These are phyloP conservation scores for Komagataella kurtzmanii DNA, from an alignment of 805 yeast species.

Conservation along the genomic window DNA sequence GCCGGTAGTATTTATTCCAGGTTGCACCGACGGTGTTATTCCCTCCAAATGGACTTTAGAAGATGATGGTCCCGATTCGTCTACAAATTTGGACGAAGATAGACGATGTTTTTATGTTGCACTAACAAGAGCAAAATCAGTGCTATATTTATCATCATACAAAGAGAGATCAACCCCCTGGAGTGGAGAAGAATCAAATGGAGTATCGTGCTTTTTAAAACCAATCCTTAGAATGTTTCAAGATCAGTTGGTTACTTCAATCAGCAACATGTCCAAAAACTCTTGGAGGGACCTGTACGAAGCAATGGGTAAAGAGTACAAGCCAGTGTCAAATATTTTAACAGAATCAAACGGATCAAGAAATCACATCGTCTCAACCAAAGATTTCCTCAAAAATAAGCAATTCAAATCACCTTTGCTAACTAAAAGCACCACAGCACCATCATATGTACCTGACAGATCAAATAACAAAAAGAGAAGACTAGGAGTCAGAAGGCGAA, in stretches of 20 bases:
- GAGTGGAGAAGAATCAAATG: background rate
- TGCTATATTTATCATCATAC: slow-evolving; percentile 2
- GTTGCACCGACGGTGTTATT: slow-evolving; percentile 48
- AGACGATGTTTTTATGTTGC: slow-evolving; percentile 83
- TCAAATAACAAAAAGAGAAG: background rate
- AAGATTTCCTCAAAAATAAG: background rate
- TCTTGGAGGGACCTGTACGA: background rate
- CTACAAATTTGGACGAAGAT: slow-evolving; percentile 50
- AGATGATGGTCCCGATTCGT: slow-evolving; percentile 10
- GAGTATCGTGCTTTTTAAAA: background rate
- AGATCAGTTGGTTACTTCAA: background rate
- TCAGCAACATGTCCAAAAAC: background rate
- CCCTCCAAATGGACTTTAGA: slow-evolving; percentile 40
- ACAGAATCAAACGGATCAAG: background rate
- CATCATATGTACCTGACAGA: background rate
- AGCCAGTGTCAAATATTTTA: background rate
- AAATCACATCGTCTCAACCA: background rate
- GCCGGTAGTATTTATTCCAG: slow-evolving; percentile 83
- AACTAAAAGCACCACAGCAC: background rate
- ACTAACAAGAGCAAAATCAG: slow-evolving; percentile 59
- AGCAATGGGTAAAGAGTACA: background rate
- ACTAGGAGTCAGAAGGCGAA: background rate
- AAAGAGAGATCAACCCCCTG: background rate
- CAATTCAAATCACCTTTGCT: background rate
- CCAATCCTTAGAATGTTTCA: background rate